phyloP scores from a whole-genome alignment of 495 filamentous ascomycete species.

The Penicillium parvum region DNA sequence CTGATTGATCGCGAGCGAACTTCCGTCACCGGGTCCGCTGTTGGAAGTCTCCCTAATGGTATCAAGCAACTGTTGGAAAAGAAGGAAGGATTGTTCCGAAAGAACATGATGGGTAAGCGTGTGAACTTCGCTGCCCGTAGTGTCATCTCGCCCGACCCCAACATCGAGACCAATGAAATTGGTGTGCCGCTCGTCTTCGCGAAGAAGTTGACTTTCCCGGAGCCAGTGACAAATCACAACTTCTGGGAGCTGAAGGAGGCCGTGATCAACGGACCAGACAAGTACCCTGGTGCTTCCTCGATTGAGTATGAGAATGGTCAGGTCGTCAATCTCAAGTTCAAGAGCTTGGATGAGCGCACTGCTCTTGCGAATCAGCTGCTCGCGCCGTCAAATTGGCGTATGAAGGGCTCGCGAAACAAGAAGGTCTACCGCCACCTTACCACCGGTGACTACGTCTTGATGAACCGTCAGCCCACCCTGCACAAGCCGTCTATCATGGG shows the following conservation, averaged over 20 bases:
- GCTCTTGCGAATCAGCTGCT: constrained; percentile 88
- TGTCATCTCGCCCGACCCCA: constrained; percentile 97
- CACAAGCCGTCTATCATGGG: constrained; percentile 99
- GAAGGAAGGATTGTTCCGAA: constrained; percentile 96
- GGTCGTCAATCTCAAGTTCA: constrained; percentile 79
- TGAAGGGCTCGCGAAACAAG: constrained; percentile 80
- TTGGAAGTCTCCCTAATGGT: constrained; percentile 47
- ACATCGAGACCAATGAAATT: constrained; percentile 98
- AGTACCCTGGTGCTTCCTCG: constrained; percentile 89
- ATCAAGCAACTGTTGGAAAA: constrained; percentile 98
- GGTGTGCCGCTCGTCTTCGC: constrained; percentile 97
- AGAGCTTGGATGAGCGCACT: constrained; percentile 77
- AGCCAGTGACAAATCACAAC: constrained; percentile 95
- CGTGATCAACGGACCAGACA: constrained; percentile 90
- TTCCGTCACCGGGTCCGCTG: constrained; percentile 66
- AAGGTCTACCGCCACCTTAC: constrained; percentile 95
- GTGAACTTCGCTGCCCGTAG: constrained; percentile 97
- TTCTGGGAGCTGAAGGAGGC: constrained; percentile 91
- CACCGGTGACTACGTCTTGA: constrained; percentile 93
- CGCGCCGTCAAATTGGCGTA: constrained; percentile 72
- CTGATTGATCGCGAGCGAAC: constrained; percentile 84
- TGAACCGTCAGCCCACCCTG: constrained; percentile 99
- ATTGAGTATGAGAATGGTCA: constrained; percentile 96
- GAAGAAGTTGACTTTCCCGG: constrained; percentile 91
- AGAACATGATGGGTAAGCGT: constrained; percentile 99